Evolutionary conservation across 2,329 filamentous ascomycete species (phyloP), one percentile per base, ranked within the genome.

Genomic region (Diaporthe sp.): DNA sequence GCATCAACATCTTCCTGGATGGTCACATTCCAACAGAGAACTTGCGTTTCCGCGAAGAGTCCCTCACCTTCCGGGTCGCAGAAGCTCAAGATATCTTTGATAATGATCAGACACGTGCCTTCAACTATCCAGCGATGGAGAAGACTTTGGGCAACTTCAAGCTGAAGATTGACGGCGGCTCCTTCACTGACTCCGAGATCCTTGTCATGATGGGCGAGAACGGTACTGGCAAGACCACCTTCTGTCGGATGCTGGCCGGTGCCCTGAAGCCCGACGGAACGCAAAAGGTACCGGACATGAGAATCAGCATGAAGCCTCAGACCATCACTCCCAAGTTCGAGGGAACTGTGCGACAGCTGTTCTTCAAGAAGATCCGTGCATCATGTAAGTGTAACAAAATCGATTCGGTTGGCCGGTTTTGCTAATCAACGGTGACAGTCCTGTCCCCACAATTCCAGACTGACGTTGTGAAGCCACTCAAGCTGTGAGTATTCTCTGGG

Each of bases 121-220:
- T 98, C 88, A 87, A 86, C 76, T 99, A 98, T 85, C 96, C 97
- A 49, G 87, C 87, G 72, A 98, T 99, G 95, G 90, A 95, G 85
- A 98, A 98, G 91, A 97, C 94, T 0, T 89, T 98, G 51, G 97
- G 96, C 76, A 91, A 90, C 84, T 99, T 99, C 90, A 92, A 94
- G 81, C 91, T 99, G 70, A 90, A 86, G 75, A 92, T 99, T 79
- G 94, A 98, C 62, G 75, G 90, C 34, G 97, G 97, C 80, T 89
- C 93, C 77, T 99, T 99, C 84, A 98, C 97, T 28, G 96, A 99
- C 84, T 99, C 97, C 0, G 97, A 99, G 84, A 99, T 99, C 80
- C 92, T 99, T 75, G 97, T 99, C 85, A 98, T 99, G 95, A 98
- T 99, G 97, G 97, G 97, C 80, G 96, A 98, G 88, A 99, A 99